Conservation (phyloP, 176 grass and related monocot genomes). For the Thinopyrum elongatum region DNA sequence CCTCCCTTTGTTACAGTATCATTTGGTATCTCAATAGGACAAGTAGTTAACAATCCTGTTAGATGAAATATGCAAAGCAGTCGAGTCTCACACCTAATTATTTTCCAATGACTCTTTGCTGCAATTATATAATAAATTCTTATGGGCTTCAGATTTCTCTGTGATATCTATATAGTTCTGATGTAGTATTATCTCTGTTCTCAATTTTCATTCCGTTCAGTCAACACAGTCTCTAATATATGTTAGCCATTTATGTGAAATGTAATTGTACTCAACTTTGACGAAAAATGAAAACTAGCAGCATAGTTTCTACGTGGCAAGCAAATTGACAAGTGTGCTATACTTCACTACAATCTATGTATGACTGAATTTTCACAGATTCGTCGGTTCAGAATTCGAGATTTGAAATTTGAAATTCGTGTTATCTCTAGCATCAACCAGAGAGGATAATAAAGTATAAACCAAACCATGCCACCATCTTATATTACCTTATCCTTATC, state of each 20-base stretch:
- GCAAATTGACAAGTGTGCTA: neutral
- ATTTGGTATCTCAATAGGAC: neutral
- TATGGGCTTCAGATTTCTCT: neutral
- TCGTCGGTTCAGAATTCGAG: neutral
- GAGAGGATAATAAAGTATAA: neutral
- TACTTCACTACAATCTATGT: neutral
- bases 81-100: neutral
- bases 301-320: neutral
- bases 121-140: slow-evolving; percentile 2
- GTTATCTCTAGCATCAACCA: neutral
- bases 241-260: neutral
- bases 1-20: neutral
- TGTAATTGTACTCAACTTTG: neutral
- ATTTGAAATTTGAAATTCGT: neutral
- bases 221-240: neutral
- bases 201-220: neutral
- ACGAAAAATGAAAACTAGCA: neutral
- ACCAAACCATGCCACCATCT: neutral
- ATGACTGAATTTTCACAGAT: neutral
- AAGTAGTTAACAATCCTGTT: neutral
- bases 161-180: neutral
- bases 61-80: slow-evolving; percentile 7
- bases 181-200: neutral
- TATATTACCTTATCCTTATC: neutral
- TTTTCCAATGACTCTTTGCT: neutral